Evolutionary conservation across 257 asterid species (phyloP).

Genomic region (Solanum pennellii): DNA sequence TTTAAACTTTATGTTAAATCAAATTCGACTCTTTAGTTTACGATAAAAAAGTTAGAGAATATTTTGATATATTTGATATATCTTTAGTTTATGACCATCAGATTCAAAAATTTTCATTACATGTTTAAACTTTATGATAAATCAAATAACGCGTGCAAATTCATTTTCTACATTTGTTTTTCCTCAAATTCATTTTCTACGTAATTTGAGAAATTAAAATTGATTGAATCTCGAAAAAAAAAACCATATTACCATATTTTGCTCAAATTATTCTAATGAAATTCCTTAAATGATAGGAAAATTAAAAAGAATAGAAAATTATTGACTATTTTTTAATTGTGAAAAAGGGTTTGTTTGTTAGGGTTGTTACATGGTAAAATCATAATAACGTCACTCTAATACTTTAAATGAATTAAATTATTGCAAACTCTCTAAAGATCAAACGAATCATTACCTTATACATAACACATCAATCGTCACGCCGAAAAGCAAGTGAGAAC

Average conservation of each 20-base stretch:
- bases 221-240: neutral
- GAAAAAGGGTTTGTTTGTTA: neutral
- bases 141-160: no score
- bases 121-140: no score
- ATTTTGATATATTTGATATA: no score
- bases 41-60: no score
- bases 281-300: neutral
- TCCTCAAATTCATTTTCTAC: neutral
- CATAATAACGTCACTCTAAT: neutral
- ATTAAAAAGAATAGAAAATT: neutral
- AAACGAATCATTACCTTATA: neutral
- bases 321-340: neutral
- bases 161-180: neutral
- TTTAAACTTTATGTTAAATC: no score
- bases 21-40: no score
- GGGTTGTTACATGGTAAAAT: neutral
- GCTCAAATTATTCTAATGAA: neutral
- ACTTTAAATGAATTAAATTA: neutral
- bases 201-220: neutral
- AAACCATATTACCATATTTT: neutral
- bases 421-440: neutral
- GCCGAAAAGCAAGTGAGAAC: neutral
- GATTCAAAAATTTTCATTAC: no score
- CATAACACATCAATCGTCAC: neutral
- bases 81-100: no score